These are phyloP conservation scores for Globisporangium ultimum DNA, from an alignment of 352 stramenopile genomes.

Conservation along the genomic window DNA sequence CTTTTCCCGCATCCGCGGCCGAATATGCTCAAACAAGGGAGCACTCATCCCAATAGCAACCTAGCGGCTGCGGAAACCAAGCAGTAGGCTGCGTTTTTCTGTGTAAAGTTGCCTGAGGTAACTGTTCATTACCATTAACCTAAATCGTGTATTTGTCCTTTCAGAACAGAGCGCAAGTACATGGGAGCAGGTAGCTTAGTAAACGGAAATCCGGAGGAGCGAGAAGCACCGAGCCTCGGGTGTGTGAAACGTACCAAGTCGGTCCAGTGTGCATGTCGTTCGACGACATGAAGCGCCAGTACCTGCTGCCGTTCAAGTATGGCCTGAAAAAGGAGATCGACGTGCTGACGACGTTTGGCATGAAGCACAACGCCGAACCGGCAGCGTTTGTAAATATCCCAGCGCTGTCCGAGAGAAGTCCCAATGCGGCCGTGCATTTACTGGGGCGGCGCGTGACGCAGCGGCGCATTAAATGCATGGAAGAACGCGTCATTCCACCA, in stretches of 20 bases:
- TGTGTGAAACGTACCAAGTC: constrained; percentile 30
- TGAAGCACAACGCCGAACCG: constrained; percentile 32
- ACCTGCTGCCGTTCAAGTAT: constrained; percentile 63
- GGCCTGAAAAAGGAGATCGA: constrained; percentile 29
- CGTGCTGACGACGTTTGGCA: constrained; percentile 42
- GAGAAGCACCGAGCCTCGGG: not conserved
- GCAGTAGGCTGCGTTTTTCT: not conserved
- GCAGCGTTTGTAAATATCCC: constrained; percentile 23
- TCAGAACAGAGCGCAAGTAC: too few species aligned
- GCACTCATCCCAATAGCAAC: not conserved
- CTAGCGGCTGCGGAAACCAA: not conserved
- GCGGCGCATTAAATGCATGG: constrained; percentile 35
- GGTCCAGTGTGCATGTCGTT: constrained; percentile 59
- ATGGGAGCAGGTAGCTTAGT: too few species aligned
- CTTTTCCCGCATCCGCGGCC: constrained; percentile 27
- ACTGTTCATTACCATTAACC: too few species aligned
- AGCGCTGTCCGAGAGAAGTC: constrained; percentile 15
- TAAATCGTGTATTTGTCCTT: too few species aligned
- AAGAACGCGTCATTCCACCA: constrained; percentile 33
- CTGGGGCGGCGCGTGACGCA: constrained; percentile 33
- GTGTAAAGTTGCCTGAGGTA: not conserved
- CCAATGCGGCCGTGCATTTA: constrained; percentile 20
- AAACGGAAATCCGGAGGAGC: too few species aligned
- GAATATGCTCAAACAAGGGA: not conserved
- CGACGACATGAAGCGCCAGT: constrained; percentile 72